These are phyloP conservation scores for Rubia balearica DNA, from an alignment of 305 asterid genomes.

Conservation along the genomic window DNA sequence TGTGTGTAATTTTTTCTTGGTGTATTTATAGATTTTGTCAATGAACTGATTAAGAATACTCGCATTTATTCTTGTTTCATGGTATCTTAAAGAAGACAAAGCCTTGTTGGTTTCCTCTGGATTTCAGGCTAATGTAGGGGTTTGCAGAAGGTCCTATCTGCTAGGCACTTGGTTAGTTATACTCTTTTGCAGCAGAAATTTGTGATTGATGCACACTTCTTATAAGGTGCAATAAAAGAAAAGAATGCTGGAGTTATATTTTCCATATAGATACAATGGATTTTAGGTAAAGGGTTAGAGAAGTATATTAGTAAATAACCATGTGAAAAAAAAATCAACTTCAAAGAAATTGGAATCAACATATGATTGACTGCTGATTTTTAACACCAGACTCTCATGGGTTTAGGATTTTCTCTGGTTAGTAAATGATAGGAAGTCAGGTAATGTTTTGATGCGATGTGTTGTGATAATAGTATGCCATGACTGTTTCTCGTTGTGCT, in stretches of 20 bases:
- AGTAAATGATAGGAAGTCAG: background rate
- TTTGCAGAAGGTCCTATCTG: constrained; percentile 75
- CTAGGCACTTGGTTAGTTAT: constrained; percentile 76
- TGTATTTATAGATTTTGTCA: too few relatives aligned
- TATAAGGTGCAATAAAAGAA: too few relatives aligned
- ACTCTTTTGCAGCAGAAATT: background rate
- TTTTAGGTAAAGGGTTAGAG: background rate
- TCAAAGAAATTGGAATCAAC: background rate
- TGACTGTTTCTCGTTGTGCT: background rate
- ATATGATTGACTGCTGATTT: background rate
- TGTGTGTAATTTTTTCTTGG: too few relatives aligned
- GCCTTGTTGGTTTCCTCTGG: constrained; percentile 95
- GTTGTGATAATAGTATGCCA: background rate
- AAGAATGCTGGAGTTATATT: background rate
- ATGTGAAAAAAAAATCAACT: background rate
- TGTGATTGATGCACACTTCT: background rate
- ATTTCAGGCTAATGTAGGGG: constrained; percentile 92
- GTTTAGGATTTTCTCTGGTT: background rate
- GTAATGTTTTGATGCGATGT: background rate
- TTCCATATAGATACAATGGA: background rate
- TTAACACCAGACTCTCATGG: background rate
- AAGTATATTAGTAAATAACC: background rate
- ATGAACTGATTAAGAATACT: too few relatives aligned
- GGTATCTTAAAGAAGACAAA: constrained; percentile 61
- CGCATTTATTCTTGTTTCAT: constrained; percentile 1